A percentile compares a stretch with the other conserved stretches of the same genome.
Conservation (phyloP, 1,284 basidiomycete species). For the Puccinia coronata region DNA sequence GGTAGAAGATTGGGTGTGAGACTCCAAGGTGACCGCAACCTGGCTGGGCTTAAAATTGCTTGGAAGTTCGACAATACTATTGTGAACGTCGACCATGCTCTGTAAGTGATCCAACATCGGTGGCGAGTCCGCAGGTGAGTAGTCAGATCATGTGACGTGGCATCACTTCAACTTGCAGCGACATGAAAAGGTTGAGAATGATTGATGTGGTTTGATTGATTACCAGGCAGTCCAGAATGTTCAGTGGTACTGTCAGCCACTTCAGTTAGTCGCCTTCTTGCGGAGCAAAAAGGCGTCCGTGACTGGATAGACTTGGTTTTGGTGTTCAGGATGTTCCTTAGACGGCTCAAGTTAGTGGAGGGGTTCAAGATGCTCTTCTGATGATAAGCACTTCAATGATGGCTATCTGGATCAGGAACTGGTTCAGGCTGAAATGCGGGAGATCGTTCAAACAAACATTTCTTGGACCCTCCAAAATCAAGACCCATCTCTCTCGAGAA, state of each 20-base stretch:
- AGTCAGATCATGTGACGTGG: conserved; percentile 79
- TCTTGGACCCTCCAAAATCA: conserved; percentile 17
- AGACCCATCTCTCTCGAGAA: conserved; percentile 7
- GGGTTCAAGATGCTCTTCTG: background rate
- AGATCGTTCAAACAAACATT: conserved; percentile 1
- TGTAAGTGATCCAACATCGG: conserved; percentile 19
- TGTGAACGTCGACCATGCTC: conserved; percentile 11
- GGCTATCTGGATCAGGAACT: conserved; percentile 1
- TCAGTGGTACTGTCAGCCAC: conserved; percentile 36
- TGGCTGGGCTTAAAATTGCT: background rate
- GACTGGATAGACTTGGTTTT: conserved; percentile 28
- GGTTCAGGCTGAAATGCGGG: conserved; percentile 24
- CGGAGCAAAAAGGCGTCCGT: conserved; percentile 7
- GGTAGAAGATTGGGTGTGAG: background rate
- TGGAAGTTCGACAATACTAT: conserved; percentile 20
- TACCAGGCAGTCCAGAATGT: conserved; percentile 5
- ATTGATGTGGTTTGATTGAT: conserved; percentile 9
- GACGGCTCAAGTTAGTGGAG: background rate
- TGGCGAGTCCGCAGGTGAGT: conserved; percentile 65
- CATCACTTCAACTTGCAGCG: conserved; percentile 67
- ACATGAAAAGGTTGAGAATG: background rate
- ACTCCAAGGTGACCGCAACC: background rate
- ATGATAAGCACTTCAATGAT: too few species aligned
- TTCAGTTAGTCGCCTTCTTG: conserved; percentile 32
- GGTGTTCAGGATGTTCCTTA: conserved; percentile 13